Base-by-base conservation (phyloP, 192 early-diverging fungal genomes). In the Mortierella antarctica region DNA sequence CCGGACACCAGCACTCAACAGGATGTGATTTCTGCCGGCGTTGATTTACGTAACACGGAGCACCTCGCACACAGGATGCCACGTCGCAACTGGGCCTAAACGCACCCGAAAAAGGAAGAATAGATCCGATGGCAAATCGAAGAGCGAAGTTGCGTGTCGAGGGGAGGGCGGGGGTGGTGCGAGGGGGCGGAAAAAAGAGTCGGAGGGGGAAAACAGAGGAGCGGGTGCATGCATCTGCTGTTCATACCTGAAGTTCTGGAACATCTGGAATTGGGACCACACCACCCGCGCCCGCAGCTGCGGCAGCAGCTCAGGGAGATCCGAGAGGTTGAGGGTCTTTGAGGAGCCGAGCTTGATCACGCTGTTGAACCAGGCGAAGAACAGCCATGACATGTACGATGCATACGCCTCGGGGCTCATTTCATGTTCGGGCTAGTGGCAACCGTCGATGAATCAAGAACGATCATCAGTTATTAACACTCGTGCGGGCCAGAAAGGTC, bases 321-420 rank as follows among this genome's bases (percentile, higher is more conserved):
- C 87, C 0, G 72, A 51, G 18, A 58, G 50, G n/a, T 78, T 67
- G 18, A 88, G 54, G 11, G 83, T 82, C 55, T 86, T 83, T 10
- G 70, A 67, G 7, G 70, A 62, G 20, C 73, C 83, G 4, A 80
- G 23, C 31, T 71, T 46, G 60, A 88, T 74, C 7, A 86, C 17
- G 5, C 59, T 44, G 6, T 82, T 67, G 39, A 85, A 71, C 83
- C 84, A 88, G 0, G 61, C 42, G 47, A 83, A 88, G 62, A 67
- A 82, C 17, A 86, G 54, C 57, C 70, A 78, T 2, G 72, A 73
- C 21, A 72, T 57, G 23, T 86, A 83, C 14, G 84, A 86, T 5
- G 71, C 77, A 59, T 68, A 67, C 5, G 65, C 58, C 14, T 80
- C 77, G n/a, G 77, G 47, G 18, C 77, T 67, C 52, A 80, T 80